Base-by-base conservation (phyloP, 768 basidiomycete genomes). In the Russula olivacea region DNA sequence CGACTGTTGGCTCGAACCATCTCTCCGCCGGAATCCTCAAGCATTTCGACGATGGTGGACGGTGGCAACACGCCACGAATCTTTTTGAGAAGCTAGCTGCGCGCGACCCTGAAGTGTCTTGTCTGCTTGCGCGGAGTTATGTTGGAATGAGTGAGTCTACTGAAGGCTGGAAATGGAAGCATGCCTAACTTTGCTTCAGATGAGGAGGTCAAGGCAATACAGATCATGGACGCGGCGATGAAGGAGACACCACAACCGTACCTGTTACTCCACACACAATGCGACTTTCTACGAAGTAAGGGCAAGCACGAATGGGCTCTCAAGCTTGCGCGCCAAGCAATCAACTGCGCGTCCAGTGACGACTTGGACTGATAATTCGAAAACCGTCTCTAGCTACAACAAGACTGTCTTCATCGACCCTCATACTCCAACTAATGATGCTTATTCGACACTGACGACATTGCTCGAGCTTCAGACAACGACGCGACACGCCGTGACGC, bases 311-410 rank as follows among this genome's bases (percentile, higher is more conserved):
- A 89, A 34, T 98, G 93, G 92, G 95, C 95, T 0, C 80, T 95
- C 61, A 89, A 92, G 71, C 77, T 99, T 41, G 96, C 96, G 0
- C 83, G 84, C 65, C 92, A 98, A 71, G 97, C 97, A 0, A 96
- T 98, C 72, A 98, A 98, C 68, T 96, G 94, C 68, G 97, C 97
- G 0, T 97, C 97, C 7, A 94, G 91, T 77, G 97, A 99, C n/a
- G n/a, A n/a, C n/a, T n/a, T n/a, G n/a, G n/a, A n/a, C n/a, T n/a
- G n/a, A n/a, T n/a, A n/a, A n/a, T n/a, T n/a, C n/a, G n/a, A n/a
- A n/a, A n/a, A n/a, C n/a, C n/a, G n/a, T n/a, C n/a, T n/a, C n/a
- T n/a, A n/a, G n/a, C n/a, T n/a, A n/a, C n/a, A n/a, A n/a, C n/a
- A n/a, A n/a, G n/a, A n/a, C n/a, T n/a, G n/a, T n/a, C n/a, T n/a